Percentiles rank a stretch among this genome's conserved stretches.
Conservation (phyloP, 2,329 filamentous ascomycete species). For the Hypoxylon sp. region DNA sequence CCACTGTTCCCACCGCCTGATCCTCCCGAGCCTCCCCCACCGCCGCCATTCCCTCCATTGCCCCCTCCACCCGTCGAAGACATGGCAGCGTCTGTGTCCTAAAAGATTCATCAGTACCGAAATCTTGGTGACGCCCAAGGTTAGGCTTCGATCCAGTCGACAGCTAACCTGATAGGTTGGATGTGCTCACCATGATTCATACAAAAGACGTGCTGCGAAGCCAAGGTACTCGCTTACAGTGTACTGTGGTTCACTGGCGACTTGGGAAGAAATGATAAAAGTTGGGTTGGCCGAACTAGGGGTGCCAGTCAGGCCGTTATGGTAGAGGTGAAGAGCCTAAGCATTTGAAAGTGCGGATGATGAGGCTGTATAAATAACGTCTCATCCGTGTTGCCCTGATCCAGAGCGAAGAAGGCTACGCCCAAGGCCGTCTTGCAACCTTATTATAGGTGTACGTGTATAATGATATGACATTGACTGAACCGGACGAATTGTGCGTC, state of each 20-base stretch:
- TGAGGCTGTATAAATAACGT: conserved; percentile 11
- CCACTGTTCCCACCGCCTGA: not conserved
- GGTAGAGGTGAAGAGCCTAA: not conserved
- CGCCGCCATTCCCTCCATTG: not conserved
- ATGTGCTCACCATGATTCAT: not conserved
- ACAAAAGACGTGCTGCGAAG: not conserved
- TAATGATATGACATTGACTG: not conserved
- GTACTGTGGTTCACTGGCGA: not conserved
- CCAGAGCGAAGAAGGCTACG: not conserved
- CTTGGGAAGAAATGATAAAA: not conserved
- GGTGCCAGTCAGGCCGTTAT: not conserved
- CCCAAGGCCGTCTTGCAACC: not conserved
- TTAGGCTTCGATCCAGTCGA: not conserved
- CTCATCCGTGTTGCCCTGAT: not conserved
- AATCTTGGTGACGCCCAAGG: not conserved
- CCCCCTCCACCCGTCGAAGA: not conserved
- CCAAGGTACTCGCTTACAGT: not conserved
- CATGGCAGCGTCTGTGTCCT: not conserved
- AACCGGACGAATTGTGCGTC: not conserved
- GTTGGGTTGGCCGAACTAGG: not conserved
- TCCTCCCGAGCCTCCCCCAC: not conserved
- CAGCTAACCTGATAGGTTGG: not conserved
- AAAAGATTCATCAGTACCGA: not conserved
- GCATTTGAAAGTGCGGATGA: not conserved
- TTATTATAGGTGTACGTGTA: not conserved